phyloP scores from a whole-genome alignment of 1,284 basidiomycete species.

The Thelephora terrestris region DNA sequence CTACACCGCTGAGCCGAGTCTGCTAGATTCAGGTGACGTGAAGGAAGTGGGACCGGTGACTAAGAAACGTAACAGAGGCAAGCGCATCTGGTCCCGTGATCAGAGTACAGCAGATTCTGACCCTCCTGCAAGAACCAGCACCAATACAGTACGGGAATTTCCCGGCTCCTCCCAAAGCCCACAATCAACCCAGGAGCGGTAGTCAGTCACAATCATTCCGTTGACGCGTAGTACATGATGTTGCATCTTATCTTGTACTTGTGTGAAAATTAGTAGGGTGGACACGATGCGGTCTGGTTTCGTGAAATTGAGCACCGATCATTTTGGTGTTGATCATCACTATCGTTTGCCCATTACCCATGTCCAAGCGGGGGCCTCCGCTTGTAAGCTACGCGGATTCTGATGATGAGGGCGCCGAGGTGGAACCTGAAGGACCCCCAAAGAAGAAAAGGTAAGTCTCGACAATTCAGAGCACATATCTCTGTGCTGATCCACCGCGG shows the following conservation, averaged over 20 bases:
- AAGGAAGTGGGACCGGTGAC: constrained; percentile 30
- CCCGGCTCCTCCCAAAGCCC: constrained; percentile 55
- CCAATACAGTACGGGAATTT: constrained; percentile 43
- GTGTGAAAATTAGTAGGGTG: too few species aligned
- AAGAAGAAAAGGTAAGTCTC: not conserved
- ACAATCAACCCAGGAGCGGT: constrained; percentile 57
- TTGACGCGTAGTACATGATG: constrained; percentile 15
- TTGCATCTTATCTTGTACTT: constrained; percentile 7
- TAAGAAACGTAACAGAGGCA: constrained; percentile 37
- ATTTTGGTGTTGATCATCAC: too few species aligned
- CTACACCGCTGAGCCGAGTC: constrained; percentile 64
- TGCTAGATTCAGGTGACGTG: constrained; percentile 58
- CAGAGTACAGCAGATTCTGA: not conserved
- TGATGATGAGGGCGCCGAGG: not conserved
- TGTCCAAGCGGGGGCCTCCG: not conserved
- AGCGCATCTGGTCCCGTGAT: constrained; percentile 9
- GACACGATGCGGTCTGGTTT: too few species aligned
- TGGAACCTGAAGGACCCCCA: not conserved
- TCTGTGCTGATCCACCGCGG: constrained; percentile 6
- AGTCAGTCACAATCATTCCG: constrained; percentile 66
- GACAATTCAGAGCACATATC: not conserved
- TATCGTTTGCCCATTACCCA: not conserved
- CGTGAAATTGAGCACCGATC: not conserved
- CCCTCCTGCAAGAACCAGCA: too few species aligned
- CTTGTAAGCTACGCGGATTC: not conserved